Conservation (phyloP, 768 basidiomycete genomes). For the Pleurotus tuoliensis region DNA sequence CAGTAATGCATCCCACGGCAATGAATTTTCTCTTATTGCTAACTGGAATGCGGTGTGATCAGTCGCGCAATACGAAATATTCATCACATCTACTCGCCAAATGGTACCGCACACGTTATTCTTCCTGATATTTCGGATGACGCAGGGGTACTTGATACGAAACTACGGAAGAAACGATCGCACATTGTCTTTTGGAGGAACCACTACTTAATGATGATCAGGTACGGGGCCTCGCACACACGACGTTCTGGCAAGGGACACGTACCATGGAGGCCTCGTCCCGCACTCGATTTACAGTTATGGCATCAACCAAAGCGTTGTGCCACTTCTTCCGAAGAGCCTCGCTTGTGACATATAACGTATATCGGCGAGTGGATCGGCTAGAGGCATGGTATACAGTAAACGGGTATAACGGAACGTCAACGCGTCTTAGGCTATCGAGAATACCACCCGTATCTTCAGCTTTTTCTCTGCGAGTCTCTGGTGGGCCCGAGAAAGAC, state of each 20-base stretch:
- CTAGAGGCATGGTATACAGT: slow-evolving; percentile 69
- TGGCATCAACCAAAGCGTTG: slow-evolving; percentile 53
- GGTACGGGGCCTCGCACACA: no score
- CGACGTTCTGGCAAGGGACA: background rate
- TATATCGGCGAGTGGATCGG: slow-evolving; percentile 59
- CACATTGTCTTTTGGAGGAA: slow-evolving; percentile 58
- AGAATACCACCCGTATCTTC: slow-evolving; percentile 54
- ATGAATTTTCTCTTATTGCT: slow-evolving; percentile 51
- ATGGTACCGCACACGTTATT: slow-evolving; percentile 55
- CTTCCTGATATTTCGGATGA: slow-evolving; percentile 44
- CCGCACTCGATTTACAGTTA: slow-evolving; percentile 57
- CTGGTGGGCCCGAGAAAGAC: slow-evolving; percentile 54
- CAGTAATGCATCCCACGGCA: slow-evolving; percentile 62
- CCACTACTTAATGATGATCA: slow-evolving; percentile 39
- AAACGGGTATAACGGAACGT: slow-evolving; percentile 67
- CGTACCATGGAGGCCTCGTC: slow-evolving; percentile 73
- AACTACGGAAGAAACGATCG: slow-evolving; percentile 58
- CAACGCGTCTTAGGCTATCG: slow-evolving; percentile 49
- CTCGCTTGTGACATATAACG: slow-evolving; percentile 63
- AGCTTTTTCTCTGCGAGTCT: slow-evolving; percentile 57
- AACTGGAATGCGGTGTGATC: slow-evolving; percentile 25
- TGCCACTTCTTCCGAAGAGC: slow-evolving; percentile 60
- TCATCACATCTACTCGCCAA: slow-evolving; percentile 41
- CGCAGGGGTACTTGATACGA: slow-evolving; percentile 21
- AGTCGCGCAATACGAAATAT: background rate